Base-by-base conservation (phyloP, 768 basidiomycete genomes). In the Trichaptum fuscoviolaceum region DNA sequence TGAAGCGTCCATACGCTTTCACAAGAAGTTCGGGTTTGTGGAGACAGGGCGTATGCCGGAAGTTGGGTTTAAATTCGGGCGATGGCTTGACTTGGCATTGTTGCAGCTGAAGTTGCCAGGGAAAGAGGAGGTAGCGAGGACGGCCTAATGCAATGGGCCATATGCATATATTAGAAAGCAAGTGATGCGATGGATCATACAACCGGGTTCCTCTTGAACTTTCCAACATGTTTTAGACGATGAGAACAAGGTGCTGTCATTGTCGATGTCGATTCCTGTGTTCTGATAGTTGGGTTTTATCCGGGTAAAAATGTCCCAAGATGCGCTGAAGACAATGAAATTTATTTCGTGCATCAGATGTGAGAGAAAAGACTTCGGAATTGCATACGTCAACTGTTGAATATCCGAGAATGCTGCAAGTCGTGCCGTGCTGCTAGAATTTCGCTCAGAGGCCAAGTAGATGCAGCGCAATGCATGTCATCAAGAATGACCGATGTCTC, bases 401-500 rank as follows among this genome's bases (percentile, higher is more conserved):
- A 99, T 69, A 99, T 94, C 67, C 96, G 84, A 58, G 94, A 96
- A 78, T 99, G 96, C 76, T 95, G 93, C 72, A 95, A 78, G 78
- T 98, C 96, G 76, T 99, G 97, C 67, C 97, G 82, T 57, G 87
- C 85, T 36, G 91, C 88, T 30, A 99, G 82, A 57, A 99, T 90
- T 78, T 99, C 97, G 20, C 95, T 96, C 23, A 99, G 76, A 0
- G 96, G 97, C 96, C 96, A 99, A 18, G 93, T 98, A 71, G 88
- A 95, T 42, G 90, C 89, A 4, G 96, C 95, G 0, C 87, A 90
- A 35, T 79, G 71, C 12, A 79, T 72, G n/a, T 76, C 67, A 62
- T 70, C 72, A 20, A 52, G 12, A 52, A 52, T 12, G 20, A 52
- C 42, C 42, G 42, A 52, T 0, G 61, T 9, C 66, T 69, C 70